Evolutionary conservation across 169 alveolate genomes (phyloP), one percentile per base, ranked within the genome.

Genomic region (Plasmodium yoelii): DNA sequence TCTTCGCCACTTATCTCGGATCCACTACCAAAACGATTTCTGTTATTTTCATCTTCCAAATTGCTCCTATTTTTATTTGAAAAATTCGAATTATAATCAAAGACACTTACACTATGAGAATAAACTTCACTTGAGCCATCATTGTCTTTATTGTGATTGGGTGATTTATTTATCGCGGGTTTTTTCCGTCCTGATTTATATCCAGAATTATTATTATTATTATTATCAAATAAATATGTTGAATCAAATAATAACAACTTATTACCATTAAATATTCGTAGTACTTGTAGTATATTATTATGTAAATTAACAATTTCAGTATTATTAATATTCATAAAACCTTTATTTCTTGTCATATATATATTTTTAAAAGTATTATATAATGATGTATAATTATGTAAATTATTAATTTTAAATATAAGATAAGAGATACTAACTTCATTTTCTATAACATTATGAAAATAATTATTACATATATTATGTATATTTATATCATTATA

Each of bases 261-360:
- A 12, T 82, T 67, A 5, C 90, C 90, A 49, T 82, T 82, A 18
- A 82, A 82, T 13, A 49, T 44, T 26, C 61, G 67, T 57, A 82
- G 18, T 13, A 82, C 51, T 12, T 49, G 18, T 7, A 82, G 24
- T 34, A 82, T 82, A 9, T 82, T 19, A 82, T 82, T 47, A 56
- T 82, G 65, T 18, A 82, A 51, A 19, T 49, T 67, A 26, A 82
- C n/a, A 15, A 82, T 82, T 18, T 82, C 90, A 0, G 77, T 56
- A 34, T 69, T 68, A 61, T 55, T 68, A 44, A 82, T 82, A n/a
- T 69, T 61, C 90, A 82, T 82, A 47, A 18, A 68, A 39, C 90
- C 90, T 39, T 68, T 82, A 82, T 82, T 55, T 34, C 90, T 82
- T 0, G 70, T 61, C 90, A 82, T 82, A 49, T 82, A 82, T 42